Percentiles rank a stretch among this genome's conserved stretches.
phyloP scores from a whole-genome alignment of 768 basidiomycete species.

The Suillus bovinus region DNA sequence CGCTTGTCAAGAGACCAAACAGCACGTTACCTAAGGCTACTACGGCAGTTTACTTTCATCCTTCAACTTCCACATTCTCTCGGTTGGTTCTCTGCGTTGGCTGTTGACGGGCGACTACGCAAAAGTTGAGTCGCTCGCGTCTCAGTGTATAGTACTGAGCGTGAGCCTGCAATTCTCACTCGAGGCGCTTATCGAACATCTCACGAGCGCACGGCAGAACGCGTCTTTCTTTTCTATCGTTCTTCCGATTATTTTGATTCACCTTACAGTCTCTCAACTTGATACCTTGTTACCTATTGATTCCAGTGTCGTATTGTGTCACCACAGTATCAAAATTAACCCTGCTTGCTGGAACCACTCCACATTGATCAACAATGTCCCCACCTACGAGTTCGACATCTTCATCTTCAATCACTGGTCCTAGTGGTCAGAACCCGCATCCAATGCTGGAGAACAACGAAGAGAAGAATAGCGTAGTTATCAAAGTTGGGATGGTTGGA shows the following conservation, averaged over 20 bases:
- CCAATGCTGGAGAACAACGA: conserved; percentile 59
- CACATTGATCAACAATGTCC: conserved; percentile 41
- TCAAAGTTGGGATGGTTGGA: conserved; percentile 99
- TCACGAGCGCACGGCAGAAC: conserved; percentile 33
- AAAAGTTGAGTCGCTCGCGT: conserved; percentile 30
- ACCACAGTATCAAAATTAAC: conserved; percentile 2
- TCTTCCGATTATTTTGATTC: conserved; percentile 33
- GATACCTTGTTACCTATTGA: conserved; percentile 25
- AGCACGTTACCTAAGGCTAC: conserved; percentile 20
- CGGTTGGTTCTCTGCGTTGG: conserved; percentile 33
- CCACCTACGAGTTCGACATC: conserved; percentile 49
- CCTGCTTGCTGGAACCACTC: conserved; percentile 15
- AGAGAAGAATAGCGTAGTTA: conserved; percentile 88
- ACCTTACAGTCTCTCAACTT: conserved; percentile 24
- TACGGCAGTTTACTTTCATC: conserved; percentile 3
- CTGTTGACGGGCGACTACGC: conserved; percentile 36
- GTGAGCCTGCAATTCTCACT: conserved; percentile 34
- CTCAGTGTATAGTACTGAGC: conserved; percentile 28
- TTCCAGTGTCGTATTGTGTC: neutral
- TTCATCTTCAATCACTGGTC: conserved; percentile 43
- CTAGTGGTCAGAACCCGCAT: conserved; percentile 55
- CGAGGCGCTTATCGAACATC: conserved; percentile 36
- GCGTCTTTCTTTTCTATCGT: conserved; percentile 39
- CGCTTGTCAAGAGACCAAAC: conserved; percentile 24
- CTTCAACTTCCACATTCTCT: conserved; percentile 13